Evolutionary conservation across 306 rosid species (phyloP).

Genomic region (Quillaja saponaria): DNA sequence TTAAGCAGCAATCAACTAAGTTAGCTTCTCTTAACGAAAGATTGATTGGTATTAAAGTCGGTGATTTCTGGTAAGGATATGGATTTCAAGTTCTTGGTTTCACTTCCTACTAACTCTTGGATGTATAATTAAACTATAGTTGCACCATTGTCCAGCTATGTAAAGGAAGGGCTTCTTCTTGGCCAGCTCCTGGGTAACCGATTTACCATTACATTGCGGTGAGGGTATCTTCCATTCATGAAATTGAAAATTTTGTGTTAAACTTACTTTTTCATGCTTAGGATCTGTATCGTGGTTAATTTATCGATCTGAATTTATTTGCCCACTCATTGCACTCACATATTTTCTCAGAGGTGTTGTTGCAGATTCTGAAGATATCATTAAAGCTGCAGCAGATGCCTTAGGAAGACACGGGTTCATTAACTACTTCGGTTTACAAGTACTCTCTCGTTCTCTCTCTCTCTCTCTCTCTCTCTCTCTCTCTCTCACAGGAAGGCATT

Average conservation of each 20-base stretch:
- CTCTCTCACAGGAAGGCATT: conserved; percentile 8
- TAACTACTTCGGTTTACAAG: conserved; percentile 97
- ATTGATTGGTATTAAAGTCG: conserved; percentile 84
- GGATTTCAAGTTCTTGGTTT: conserved; percentile 22
- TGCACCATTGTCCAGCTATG: conserved; percentile 62
- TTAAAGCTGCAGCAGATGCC: conserved; percentile 79
- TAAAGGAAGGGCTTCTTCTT: conserved; percentile 81
- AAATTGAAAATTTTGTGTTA: conserved; percentile 24
- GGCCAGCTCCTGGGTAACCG: conserved; percentile 93
- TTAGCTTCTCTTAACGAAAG: conserved; percentile 84
- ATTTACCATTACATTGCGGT: conserved; percentile 85
- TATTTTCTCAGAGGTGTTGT: conserved; percentile 81
- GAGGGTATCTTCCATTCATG: conserved; percentile 35
- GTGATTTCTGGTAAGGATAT: conserved; percentile 84
- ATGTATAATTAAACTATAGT: conserved; percentile 28
- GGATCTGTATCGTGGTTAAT: conserved; percentile 17
- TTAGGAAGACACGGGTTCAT: conserved; percentile 82
- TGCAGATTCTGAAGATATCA: conserved; percentile 80
- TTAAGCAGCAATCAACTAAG: conserved; percentile 73
- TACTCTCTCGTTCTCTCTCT: conserved; percentile 39
- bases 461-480: conserved; percentile 11
- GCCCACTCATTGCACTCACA: conserved; percentile 30
- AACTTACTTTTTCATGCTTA: background rate
- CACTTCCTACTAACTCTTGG: conserved; percentile 16
- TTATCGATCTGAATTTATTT: conserved; percentile 14